Evolutionary conservation across 305 asterid species (phyloP), one percentile per base, ranked within the genome.

Genomic region (Fraxinus xanthoxyloides): DNA sequence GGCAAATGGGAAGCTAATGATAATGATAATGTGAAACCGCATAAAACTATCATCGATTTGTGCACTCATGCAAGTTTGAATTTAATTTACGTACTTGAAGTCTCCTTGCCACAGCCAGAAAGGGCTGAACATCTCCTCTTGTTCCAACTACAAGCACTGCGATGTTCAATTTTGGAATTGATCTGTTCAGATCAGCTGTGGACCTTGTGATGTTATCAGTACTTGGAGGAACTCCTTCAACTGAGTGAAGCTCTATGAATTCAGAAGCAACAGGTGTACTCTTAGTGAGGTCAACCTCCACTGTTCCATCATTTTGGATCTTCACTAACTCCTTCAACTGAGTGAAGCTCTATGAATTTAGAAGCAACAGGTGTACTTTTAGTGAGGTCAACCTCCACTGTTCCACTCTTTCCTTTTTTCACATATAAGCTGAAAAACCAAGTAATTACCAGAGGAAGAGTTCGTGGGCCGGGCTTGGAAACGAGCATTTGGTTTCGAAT

Each of bases 71-170:
- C 26, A 59, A 8, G 4, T 59, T 59, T 21, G 54, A 56, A 31
- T 21, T 51, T 73, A 30, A 30, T 43, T 59, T 72, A 82, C 88
- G 70, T 85, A 89, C 98, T 93, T 92, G 95, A 87, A 96, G 97
- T 86, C 94, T 91, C 87, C 84, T 96, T 72, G 98, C 98, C 73
- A 96, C 76, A 74, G 99, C 99, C 76, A 96, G 90, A 87, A 96
- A 96, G 61, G 99, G 99, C 80, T 96, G 99, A 82, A 96, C 98
- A 83, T 96, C 99, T 87, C 99, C 99, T 88, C 99, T 90, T 73
- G 99, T 96, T 84, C 99, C 99, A 80, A 96, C 98, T 19, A 96
- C 94, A 87, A 96, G 99, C 87, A 96, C 67, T 26, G 93, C 95
- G 67, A 96, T 93, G 87, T 90, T 88, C 85, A 93, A 85, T 80